phyloP scores from a whole-genome alignment of 441 rosid species.

The Aquilaria agallochum region DNA sequence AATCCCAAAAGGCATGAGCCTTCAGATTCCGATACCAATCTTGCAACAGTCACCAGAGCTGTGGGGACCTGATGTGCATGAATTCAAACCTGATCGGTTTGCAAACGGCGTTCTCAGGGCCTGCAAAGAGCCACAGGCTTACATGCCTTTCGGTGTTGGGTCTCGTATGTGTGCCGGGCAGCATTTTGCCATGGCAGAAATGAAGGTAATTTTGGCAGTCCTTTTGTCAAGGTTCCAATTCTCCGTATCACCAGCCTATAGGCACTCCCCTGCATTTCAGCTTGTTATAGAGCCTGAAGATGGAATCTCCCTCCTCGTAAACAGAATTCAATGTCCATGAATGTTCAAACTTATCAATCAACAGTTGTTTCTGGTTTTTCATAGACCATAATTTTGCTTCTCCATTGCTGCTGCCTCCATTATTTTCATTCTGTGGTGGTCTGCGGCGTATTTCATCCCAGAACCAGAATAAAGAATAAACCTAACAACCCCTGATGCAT shows the following conservation, averaged over 20 bases:
- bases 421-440: too few relatives aligned
- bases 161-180: constrained; percentile 36
- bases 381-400: too few relatives aligned
- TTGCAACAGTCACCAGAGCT: constrained; percentile 29
- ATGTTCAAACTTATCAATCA: too few relatives aligned
- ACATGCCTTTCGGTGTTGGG: constrained; percentile 41
- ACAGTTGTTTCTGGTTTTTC: too few relatives aligned
- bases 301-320: constrained; percentile 28
- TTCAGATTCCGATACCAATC: constrained; percentile 32
- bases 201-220: constrained; percentile 40
- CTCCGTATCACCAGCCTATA: constrained; percentile 33
- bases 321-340: background rate
- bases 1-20: constrained; percentile 32
- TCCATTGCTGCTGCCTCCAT: too few relatives aligned
- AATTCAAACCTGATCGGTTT: constrained; percentile 47
- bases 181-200: constrained; percentile 43
- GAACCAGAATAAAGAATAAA: background rate
- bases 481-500: too few relatives aligned
- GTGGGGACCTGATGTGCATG: constrained; percentile 37
- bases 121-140: constrained; percentile 29
- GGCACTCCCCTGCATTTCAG: constrained; percentile 35
- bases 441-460: background rate
- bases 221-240: constrained; percentile 30
- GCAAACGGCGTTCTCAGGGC: constrained; percentile 30
- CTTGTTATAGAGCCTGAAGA: constrained; percentile 34